Percentiles rank a stretch among this genome's conserved stretches.
phyloP scores from a whole-genome alignment of 352 stramenopile species.

The Plasmopara viticola region DNA sequence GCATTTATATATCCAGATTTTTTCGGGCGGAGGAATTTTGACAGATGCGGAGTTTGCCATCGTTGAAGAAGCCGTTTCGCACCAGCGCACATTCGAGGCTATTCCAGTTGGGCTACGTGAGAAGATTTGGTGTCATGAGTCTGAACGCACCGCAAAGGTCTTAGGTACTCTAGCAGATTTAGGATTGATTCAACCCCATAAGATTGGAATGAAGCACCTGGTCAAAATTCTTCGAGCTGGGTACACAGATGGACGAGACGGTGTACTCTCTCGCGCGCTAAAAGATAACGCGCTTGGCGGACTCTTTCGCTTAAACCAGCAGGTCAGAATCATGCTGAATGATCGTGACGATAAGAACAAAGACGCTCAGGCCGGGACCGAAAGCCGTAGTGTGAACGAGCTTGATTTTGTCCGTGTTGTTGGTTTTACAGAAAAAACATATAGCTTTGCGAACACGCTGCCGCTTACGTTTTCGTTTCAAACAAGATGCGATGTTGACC shows the following conservation, averaged over 20 bases:
- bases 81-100: slow-evolving; percentile 36
- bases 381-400: slow-evolving; percentile 23
- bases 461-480: slow-evolving; percentile 52
- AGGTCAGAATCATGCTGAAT: slow-evolving; percentile 46
- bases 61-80: slow-evolving; percentile 48
- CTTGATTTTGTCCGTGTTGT: slow-evolving; percentile 40
- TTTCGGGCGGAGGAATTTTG: slow-evolving; percentile 62
- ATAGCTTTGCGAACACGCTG: slow-evolving; percentile 55
- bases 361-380: slow-evolving; percentile 2
- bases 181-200: slow-evolving; percentile 60
- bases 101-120: slow-evolving; percentile 37
- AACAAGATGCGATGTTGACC: slow-evolving; percentile 35
- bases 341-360: slow-evolving; percentile 18
- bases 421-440: slow-evolving; percentile 58
- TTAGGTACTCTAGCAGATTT: slow-evolving; percentile 66
- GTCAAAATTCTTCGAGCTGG: slow-evolving; percentile 61
- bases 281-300: slow-evolving; percentile 71
- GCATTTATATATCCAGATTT: slow-evolving; percentile 72
- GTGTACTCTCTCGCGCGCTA: slow-evolving; percentile 53
- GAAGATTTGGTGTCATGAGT: slow-evolving; percentile 75
- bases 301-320: slow-evolving; percentile 52
- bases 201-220: slow-evolving; percentile 78
- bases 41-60: slow-evolving; percentile 40
- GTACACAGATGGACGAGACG: slow-evolving; percentile 63
- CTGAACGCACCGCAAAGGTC: slow-evolving; percentile 59